Percentiles rank a stretch among this genome's conserved stretches.
Evolutionary conservation across 2,329 filamentous ascomycete genomes (phyloP).

Genomic region (Cytospora mali): DNA sequence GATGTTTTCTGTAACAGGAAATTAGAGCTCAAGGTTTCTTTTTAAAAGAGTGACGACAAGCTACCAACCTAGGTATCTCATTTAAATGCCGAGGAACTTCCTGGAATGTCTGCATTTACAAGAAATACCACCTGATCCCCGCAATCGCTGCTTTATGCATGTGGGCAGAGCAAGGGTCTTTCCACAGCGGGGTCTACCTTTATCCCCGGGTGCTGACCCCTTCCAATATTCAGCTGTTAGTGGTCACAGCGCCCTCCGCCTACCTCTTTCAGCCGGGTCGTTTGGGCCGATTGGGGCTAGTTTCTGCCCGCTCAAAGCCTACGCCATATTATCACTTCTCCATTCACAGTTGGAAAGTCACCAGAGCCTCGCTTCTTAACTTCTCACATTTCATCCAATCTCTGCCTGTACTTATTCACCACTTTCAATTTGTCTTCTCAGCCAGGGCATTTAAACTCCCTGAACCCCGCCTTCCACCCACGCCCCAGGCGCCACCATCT

Average conservation of each 20-base stretch:
- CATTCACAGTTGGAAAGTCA: not conserved
- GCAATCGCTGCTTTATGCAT: slow-evolving; percentile 3
- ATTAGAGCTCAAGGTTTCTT: not conserved
- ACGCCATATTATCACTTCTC: not conserved
- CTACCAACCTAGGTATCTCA: not conserved
- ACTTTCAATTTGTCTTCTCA: not conserved
- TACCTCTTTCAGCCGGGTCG: not conserved
- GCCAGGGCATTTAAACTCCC: not conserved
- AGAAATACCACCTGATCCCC: not conserved
- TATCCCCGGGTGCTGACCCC: not conserved
- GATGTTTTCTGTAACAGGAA: not conserved
- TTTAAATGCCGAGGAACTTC: slow-evolving; percentile 22
- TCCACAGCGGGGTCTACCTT: not conserved
- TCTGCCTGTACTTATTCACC: not conserved
- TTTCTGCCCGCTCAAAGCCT: not conserved
- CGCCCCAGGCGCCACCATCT: too few species aligned
- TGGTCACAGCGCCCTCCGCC: not conserved
- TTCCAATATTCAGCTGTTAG: too few species aligned
- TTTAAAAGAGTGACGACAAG: not conserved
- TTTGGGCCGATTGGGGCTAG: not conserved
- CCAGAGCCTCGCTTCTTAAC: not conserved
- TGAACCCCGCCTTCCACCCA: not conserved
- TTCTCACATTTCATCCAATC: not conserved
- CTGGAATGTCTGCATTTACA: not conserved
- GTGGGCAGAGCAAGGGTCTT: not conserved